Conservation (phyloP, 306 rosid species). For the Ziziphus jujuba region DNA sequence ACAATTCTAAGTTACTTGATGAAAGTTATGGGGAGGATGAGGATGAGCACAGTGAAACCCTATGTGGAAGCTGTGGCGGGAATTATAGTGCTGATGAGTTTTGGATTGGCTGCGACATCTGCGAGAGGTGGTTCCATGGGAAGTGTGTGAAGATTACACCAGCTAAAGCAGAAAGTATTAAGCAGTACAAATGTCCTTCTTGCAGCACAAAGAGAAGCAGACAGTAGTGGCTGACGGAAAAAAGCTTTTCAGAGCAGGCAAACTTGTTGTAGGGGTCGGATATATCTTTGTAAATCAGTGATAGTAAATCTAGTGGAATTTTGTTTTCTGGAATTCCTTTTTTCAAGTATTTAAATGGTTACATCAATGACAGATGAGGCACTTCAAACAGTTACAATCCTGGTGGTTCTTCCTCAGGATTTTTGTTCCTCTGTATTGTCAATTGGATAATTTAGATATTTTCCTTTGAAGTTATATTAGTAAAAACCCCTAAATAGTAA, state of each 20-base stretch:
- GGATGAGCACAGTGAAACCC: slow-evolving; percentile 55
- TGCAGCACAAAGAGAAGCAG: slow-evolving; percentile 49
- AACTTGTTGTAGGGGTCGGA: slow-evolving; percentile 3
- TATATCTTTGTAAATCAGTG: slow-evolving; percentile 17
- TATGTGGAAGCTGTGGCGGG: slow-evolving; percentile 63
- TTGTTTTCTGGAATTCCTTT: background rate
- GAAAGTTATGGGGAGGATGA: slow-evolving; percentile 47
- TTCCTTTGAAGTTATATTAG: no score
- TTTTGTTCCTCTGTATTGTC: no score
- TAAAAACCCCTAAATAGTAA: no score
- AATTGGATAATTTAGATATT: no score
- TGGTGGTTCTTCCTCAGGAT: no score
- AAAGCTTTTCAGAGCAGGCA: slow-evolving; percentile 3
- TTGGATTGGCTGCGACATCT: slow-evolving; percentile 65
- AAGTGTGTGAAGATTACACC: slow-evolving; percentile 67
- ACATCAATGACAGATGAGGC: no score
- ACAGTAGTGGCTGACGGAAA: slow-evolving; percentile 20
- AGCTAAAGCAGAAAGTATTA: slow-evolving; percentile 50
- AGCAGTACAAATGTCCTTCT: slow-evolving; percentile 58
- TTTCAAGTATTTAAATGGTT: no score
- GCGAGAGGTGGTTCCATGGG: slow-evolving; percentile 66
- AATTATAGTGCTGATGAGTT: slow-evolving; percentile 54
- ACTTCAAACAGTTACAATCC: no score
- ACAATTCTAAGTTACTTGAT: slow-evolving; percentile 39
- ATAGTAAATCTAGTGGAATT: slow-evolving; percentile 7